Evolutionary conservation across 805 yeast species (phyloP), one percentile per base, ranked within the genome.

Genomic region (Hemisphaericaspora nanyangensis): DNA sequence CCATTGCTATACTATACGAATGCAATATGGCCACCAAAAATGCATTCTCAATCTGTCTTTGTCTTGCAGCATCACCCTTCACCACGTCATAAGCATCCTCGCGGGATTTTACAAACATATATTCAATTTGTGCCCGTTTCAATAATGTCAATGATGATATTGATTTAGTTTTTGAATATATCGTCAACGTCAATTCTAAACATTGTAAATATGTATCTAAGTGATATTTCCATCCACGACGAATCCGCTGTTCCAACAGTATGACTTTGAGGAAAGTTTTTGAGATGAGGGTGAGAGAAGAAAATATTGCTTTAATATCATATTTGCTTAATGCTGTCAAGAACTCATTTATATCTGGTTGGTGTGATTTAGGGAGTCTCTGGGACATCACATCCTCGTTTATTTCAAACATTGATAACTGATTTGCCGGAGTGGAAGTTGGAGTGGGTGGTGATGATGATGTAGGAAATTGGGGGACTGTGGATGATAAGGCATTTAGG

Each of bases 11-110:
- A 6, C 32, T n/a, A 20, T 31, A 37, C 4, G 36, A 19, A 32
- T 32, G 40, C 28, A 37, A 26, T 15, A 37, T 37, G 4, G 40
- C 29, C n/a, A 19, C 31, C 10, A 37, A 20, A 32, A 37, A 31
- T 13, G 17, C 13, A 5, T 26, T 17, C 15, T 31, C 17, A 22
- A 22, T 22, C 12, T 8, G 8, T 8, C 11, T 12, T 22, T 22
- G 26, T 8, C 8, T 12, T 22, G 26, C 3, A 8, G 8, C 12
- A 22, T 22, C 26, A 8, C 26, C 12, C 8, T 22, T 12, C 8
- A 8, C 8, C 11, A 8, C 11, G 11, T 8, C 8, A 8, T 22
- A 12, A 22, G 26, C 26, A 22, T 12, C 12, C 11, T 22, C 26
- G n/a, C n/a, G n/a, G n/a, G n/a, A n/a, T 8, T 12, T 8, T 8